These are phyloP conservation scores for Aspergillus incahuasiensis DNA, from an alignment of 495 filamentous ascomycete species.

Conservation along the genomic window DNA sequence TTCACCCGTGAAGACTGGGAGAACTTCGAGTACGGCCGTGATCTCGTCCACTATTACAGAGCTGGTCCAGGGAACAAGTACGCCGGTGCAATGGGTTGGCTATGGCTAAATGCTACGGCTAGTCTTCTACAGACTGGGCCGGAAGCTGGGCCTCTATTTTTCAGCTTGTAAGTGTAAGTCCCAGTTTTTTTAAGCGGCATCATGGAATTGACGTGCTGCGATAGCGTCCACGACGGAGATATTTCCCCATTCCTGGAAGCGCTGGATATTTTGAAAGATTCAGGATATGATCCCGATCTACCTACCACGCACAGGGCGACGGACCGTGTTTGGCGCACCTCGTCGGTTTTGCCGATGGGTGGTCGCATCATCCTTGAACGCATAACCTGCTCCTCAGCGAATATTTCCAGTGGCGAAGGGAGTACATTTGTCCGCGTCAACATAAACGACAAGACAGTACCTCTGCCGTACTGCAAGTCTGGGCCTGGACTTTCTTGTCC, in stretches of 20 bases:
- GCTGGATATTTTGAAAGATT: conserved; percentile 48
- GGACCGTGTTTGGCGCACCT: conserved; percentile 50
- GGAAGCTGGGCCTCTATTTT: conserved; percentile 46
- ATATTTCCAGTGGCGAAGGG: conserved; percentile 1
- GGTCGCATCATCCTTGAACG: conserved; percentile 54
- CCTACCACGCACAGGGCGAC: conserved; percentile 38
- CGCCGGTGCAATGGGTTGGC: conserved; percentile 54
- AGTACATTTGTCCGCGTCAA: conserved; percentile 48
- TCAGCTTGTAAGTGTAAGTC: conserved; percentile 49
- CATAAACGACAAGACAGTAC: conserved; percentile 54
- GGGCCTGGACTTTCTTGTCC: conserved; percentile 53
- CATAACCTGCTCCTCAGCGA: conserved; percentile 33
- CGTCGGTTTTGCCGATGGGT: conserved; percentile 55
- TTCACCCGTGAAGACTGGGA: conserved; percentile 55
- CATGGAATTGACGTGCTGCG: background rate
- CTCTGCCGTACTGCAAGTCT: conserved; percentile 44
- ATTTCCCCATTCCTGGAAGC: conserved; percentile 53
- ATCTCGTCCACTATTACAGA: conserved; percentile 57
- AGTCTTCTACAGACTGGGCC: conserved; percentile 46
- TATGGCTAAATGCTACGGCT: conserved; percentile 58
- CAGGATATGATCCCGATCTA: conserved; percentile 32
- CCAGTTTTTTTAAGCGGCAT: background rate
- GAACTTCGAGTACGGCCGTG: conserved; percentile 57
- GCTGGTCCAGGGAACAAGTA: conserved; percentile 56
- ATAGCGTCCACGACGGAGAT: conserved; percentile 56